Base-by-base conservation (phyloP, 345 rosid species). In the Draba incana region DNA sequence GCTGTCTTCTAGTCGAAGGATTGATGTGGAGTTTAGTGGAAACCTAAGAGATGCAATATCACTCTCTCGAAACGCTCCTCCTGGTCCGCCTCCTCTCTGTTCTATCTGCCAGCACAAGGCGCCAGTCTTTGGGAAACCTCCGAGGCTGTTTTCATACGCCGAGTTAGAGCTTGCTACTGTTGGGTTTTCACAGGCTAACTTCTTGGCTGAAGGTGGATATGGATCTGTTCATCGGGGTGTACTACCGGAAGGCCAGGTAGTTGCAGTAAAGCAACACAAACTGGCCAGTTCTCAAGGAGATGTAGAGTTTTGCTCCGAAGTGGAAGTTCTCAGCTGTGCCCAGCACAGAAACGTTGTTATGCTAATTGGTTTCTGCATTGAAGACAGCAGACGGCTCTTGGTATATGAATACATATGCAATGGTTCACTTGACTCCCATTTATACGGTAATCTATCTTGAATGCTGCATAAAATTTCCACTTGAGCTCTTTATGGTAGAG, bases 251-350 rank as follows among this genome's bases (percentile, higher is more conserved):
- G 99, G 99, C n/a, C 97, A 85, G 76, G 93, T 92, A 58, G 90
- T 95, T 78, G 99, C 99, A 38, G 97, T 95, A 33, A 95, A 95
- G 86, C 99, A 95, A 69, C 97, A 95, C 80, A 95, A 95, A 68
- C 57, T 95, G 72, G 99, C 99, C 20, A 95, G 99, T 80, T 88
- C 99, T 45, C 98, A 95, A 75, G 99, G 99, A 75, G 99, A 95
- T 84, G 83, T 80, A 3, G 99, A 95, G 77, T 95, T 95, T 79
- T 95, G 99, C 80, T 95, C 98, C 0, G 99, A 95, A 80, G 99
- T 95, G 39, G 99, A 95, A 83, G 99, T 95, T 64, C 82, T 95
- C 64, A 92, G 98, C 72, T 95, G 99, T 79, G 99, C 99, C 46
- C 99, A 95, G 82, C 99, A 92, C 74, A 81, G 98, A 68, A 95